Base-by-base conservation (phyloP, 2,329 filamentous ascomycete species). In the Fusarium dlaminii region DNA sequence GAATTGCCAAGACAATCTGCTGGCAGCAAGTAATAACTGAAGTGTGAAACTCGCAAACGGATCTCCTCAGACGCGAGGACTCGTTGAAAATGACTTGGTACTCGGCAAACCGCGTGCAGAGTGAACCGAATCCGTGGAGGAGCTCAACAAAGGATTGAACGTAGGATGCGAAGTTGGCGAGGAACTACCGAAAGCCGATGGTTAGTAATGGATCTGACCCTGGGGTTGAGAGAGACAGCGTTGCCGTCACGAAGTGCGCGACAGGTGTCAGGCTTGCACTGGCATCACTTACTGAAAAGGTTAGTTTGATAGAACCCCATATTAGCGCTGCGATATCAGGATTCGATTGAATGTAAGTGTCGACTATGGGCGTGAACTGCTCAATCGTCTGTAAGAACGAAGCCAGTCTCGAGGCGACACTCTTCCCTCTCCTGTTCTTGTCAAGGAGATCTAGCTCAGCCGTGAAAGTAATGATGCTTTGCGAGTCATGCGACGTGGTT, bases 161-260 rank as follows among this genome's bases (percentile, higher is more conserved):
- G 20, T 75, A 75, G 2, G 72, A 68, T 2, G 72, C 52, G 15
- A 75, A 72, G 32, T 75, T 75, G 18, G 69, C 73, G 0, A 75
- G 72, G 3, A 39, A 39, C 51, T 9, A 70, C 2, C 68, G 8
- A 20, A 8, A n/a, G 29, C 6, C 9, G 20, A 32, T 5, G 9
- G 20, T 32, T 10, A 49, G 29, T 71, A 8, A 15, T 13, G 18
- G 14, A 12, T n/a, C n/a, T n/a, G n/a, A n/a, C n/a, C 6, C 13
- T 32, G 20, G 15, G 22, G 22, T 24, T 8, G 13, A 24, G 20
- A n/a, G n/a, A n/a, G n/a, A n/a, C 32, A 34, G 32, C 32, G 15
- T 34, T 34, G 32, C 6, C 32, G 32, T 34, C 13, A 34, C 13
- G 15, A 17, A 15, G 32, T 34, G 7, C 14, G 32, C 15, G 32